Conservation (phyloP, 371 early-diverging fungal species). For the Apophysomyces elegans region DNA sequence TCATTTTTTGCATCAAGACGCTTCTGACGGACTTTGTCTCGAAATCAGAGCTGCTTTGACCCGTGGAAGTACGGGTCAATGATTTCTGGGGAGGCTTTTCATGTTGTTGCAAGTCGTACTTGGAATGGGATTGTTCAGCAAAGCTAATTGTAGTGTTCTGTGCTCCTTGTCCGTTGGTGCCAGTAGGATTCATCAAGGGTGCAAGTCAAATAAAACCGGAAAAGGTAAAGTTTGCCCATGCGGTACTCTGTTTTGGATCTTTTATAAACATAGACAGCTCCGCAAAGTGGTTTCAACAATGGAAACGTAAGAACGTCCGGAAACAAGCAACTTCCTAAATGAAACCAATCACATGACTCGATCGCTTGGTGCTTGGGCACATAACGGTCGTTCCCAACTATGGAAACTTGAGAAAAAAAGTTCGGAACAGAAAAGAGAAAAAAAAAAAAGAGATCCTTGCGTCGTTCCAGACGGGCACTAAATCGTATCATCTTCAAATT, state of each 20-base stretch:
- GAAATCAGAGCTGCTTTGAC: conserved; percentile 30
- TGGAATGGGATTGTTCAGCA: conserved; percentile 22
- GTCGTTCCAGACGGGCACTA: too few species aligned
- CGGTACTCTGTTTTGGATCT: not conserved
- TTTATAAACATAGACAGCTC: conserved; percentile 1
- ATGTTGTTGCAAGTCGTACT: conserved; percentile 18
- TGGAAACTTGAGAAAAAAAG: too few species aligned
- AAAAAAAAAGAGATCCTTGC: too few species aligned
- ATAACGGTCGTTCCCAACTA: too few species aligned
- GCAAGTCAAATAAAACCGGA: not conserved
- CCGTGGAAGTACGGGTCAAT: conserved; percentile 38
- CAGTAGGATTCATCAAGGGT: conserved; percentile 14
- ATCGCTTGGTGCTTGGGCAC: not conserved
- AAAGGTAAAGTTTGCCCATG: conserved; percentile 6
- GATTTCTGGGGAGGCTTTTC: conserved; percentile 36
- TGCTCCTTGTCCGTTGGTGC: conserved; percentile 8
- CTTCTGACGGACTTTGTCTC: conserved; percentile 47
- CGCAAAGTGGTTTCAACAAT: conserved; percentile 1
- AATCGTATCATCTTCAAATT: too few species aligned
- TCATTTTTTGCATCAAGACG: conserved; percentile 40
- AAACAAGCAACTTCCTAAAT: not conserved
- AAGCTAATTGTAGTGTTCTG: conserved; percentile 31
- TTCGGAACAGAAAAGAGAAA: too few species aligned
- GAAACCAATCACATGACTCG: conserved; percentile 7
- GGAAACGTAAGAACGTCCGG: conserved; percentile 10